A percentile compares a stretch with the other conserved stretches of the same genome.
phyloP scores from a whole-genome alignment of 2,329 filamentous ascomycete genomes.

The Annulohypoxylon truncatum region DNA sequence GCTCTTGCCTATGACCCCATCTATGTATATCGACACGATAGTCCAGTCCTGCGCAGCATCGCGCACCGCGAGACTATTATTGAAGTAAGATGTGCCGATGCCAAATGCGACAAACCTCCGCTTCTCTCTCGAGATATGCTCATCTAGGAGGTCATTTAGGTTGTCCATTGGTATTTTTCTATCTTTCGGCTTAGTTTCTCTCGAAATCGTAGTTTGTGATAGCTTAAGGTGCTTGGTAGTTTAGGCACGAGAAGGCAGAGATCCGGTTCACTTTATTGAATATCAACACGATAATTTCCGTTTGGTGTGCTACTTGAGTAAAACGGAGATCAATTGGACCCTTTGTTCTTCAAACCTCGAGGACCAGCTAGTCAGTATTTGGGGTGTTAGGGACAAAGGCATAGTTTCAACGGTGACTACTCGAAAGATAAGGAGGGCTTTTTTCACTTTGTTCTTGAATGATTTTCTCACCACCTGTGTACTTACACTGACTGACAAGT shows the following conservation, averaged over 20 bases:
- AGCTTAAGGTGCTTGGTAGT: neutral
- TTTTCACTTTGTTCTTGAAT: too few species aligned
- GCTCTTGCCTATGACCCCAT: neutral
- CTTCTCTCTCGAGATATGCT: constrained; percentile 16
- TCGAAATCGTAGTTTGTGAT: neutral
- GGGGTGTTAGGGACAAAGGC: neutral
- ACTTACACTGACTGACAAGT: too few species aligned
- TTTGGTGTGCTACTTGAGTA: neutral
- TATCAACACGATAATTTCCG: neutral
- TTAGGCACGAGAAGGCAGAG: neutral
- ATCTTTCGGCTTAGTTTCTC: neutral
- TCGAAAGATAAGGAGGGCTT: too few species aligned
- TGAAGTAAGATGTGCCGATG: neutral
- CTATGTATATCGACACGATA: neutral
- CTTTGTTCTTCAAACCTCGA: neutral
- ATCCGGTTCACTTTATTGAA: neutral
- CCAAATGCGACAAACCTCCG: constrained; percentile 17
- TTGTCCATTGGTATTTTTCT: constrained; percentile 6
- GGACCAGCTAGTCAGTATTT: neutral
- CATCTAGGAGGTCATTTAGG: constrained; percentile 18
- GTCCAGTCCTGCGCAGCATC: constrained; percentile 1
- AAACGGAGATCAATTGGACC: neutral
- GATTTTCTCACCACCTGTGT: too few species aligned
- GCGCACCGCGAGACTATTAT: neutral
- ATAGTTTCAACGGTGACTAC: neutral